Conservation (phyloP, 148 eudicot species). For the Gaultheria prostrata region DNA sequence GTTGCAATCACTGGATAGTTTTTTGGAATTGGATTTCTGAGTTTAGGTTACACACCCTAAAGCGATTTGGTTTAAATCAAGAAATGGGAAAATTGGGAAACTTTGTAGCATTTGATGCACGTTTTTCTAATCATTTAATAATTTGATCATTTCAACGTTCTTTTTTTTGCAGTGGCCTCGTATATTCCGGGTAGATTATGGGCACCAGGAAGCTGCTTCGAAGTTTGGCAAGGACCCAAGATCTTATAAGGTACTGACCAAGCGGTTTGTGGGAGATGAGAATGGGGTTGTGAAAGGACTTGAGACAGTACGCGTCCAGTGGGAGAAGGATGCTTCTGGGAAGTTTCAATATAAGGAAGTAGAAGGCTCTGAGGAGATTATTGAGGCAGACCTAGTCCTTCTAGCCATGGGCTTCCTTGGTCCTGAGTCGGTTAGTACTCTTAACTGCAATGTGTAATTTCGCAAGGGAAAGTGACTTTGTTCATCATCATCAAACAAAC, state of each 20-base stretch:
- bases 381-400: conserved; percentile 82
- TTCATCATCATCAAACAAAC: neutral
- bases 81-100: neutral
- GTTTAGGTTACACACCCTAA: neutral
- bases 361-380: conserved; percentile 75
- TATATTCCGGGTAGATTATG: conserved; percentile 91
- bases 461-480: neutral
- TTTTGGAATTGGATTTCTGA: neutral
- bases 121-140: neutral
- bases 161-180: conserved; percentile 84
- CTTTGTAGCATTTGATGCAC: neutral
- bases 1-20: neutral
- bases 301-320: conserved; percentile 68
- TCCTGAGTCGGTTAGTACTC: conserved; percentile 83
- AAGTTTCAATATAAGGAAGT: conserved; percentile 78
- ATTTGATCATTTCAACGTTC: neutral
- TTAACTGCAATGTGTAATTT: neutral
- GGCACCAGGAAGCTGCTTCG: conserved; percentile 88
- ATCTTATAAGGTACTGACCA: conserved; percentile 82
- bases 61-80: neutral
- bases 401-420: conserved; percentile 99
- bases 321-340: conserved; percentile 97
- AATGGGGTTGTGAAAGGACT: conserved; percentile 82
- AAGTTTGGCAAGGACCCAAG: conserved; percentile 98
- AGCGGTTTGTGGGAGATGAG: conserved; percentile 83